Conservation (phyloP, 1,284 basidiomycete species). For the Sporisorium exsertum region DNA sequence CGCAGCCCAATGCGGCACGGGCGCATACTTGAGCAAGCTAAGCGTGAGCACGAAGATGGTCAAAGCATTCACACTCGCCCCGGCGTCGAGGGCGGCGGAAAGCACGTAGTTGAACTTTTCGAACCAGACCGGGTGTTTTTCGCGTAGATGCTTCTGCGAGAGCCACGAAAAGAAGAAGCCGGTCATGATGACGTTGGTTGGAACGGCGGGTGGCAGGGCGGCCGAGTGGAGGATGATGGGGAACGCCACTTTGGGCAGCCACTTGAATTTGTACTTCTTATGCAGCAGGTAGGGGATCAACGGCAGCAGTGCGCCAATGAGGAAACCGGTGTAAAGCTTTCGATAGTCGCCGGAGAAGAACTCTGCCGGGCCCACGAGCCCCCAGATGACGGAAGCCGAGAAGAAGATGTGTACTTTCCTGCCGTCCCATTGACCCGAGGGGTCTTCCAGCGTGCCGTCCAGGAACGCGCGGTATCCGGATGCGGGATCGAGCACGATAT, state of each 20-base stretch:
- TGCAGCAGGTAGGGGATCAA: conserved; percentile 71
- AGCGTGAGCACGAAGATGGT: conserved; percentile 70
- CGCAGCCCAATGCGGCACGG: conserved; percentile 53
- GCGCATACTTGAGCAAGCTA: conserved; percentile 57
- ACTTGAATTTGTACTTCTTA: conserved; percentile 64
- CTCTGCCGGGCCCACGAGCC: conserved; percentile 71
- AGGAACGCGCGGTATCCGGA: conserved; percentile 67
- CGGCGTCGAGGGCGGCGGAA: conserved; percentile 72
- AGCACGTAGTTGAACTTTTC: conserved; percentile 65
- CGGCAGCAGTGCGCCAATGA: conserved; percentile 71
- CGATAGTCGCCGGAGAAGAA: conserved; percentile 72
- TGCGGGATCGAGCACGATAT: conserved; percentile 68
- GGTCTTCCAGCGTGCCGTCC: conserved; percentile 71
- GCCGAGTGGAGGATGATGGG: conserved; percentile 72
- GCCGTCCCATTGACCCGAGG: conserved; percentile 71
- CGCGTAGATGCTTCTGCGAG: conserved; percentile 69
- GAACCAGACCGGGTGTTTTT: conserved; percentile 66
- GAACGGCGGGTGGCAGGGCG: conserved; percentile 66
- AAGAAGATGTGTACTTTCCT: conserved; percentile 68
- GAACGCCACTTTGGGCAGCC: conserved; percentile 70
- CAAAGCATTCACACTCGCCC: conserved; percentile 70
- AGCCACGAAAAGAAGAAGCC: conserved; percentile 70
- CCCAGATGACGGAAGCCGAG: conserved; percentile 72
- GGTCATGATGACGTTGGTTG: conserved; percentile 72
- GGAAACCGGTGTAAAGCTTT: conserved; percentile 70